These are phyloP conservation scores for Gossypium davidsonii DNA, from an alignment of 441 rosid genomes.

Conservation along the genomic window DNA sequence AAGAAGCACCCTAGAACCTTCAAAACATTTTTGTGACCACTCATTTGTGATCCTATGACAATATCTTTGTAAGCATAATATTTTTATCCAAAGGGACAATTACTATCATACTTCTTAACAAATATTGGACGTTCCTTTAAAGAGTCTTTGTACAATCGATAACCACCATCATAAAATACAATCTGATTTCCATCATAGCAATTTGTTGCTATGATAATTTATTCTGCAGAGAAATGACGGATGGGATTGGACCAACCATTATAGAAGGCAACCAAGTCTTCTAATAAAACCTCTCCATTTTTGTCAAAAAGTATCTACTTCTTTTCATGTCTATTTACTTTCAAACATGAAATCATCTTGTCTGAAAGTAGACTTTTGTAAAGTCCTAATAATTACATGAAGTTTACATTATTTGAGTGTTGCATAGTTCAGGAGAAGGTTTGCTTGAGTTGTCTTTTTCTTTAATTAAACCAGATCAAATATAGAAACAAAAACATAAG, in stretches of 20 bases:
- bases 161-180: not conserved
- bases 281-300: constrained; percentile 19
- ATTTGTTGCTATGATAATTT: not conserved
- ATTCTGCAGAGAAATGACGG: constrained; percentile 9
- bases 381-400: not conserved
- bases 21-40: constrained; percentile 15
- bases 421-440: not conserved
- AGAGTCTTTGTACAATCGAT: constrained; percentile 5
- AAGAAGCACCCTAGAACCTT: constrained; percentile 25
- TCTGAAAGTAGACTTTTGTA: not conserved
- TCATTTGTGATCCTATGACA: constrained; percentile 15
- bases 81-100: not conserved
- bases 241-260: constrained; percentile 23
- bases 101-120: not conserved
- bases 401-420: not conserved
- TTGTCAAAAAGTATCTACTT: not conserved
- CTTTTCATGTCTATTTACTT: not conserved
- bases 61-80: constrained; percentile 2
- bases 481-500: not conserved
- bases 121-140: not conserved
- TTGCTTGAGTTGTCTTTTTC: not conserved
- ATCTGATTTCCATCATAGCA: not conserved
- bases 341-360: not conserved
- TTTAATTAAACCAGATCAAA: not conserved
- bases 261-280: constrained; percentile 12